Evolutionary conservation across 164 flowering plant species (phyloP).

Genomic region (Tetrastigma voinierianum): DNA sequence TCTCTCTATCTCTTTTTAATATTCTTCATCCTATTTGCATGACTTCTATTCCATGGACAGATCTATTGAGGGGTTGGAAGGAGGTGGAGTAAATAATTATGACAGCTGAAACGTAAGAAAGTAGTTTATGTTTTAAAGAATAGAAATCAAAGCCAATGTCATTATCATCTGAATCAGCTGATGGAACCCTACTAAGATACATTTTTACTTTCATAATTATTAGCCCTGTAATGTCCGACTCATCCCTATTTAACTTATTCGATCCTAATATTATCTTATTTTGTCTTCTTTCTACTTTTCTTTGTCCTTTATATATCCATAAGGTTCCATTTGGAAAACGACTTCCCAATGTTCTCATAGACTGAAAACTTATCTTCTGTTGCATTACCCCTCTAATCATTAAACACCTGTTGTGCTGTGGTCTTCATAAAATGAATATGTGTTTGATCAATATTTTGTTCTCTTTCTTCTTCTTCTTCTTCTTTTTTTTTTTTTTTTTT

Average conservation of each 20-base stretch:
- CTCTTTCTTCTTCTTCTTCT: too few relatives aligned
- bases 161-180: slow-evolving; percentile 22
- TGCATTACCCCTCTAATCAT: not conserved
- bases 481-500: too few relatives aligned
- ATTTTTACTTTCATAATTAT: slow-evolving; percentile 3
- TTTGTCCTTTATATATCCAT: not conserved
- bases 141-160: slow-evolving; percentile 3
- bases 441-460: not conserved
- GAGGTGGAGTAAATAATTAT: not conserved
- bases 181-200: slow-evolving; percentile 12
- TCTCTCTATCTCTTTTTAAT: too few relatives aligned
- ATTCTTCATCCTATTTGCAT: too few relatives aligned
- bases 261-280: not conserved
- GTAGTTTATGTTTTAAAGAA: not conserved
- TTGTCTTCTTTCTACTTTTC: slow-evolving; percentile 2
- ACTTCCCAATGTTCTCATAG: slow-evolving; percentile 1
- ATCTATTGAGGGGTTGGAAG: too few relatives aligned
- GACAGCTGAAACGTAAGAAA: not conserved
- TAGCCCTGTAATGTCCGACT: slow-evolving; percentile 27
- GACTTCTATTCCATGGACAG: too few relatives aligned
- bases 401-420: not conserved
- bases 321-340: not conserved
- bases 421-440: not conserved
- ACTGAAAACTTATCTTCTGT: not conserved
- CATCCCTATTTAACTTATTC: slow-evolving; percentile 20